Evolutionary conservation across 331 rosid genomes (phyloP), one percentile per base, ranked within the genome.

Genomic region (Telfairia occidentalis): DNA sequence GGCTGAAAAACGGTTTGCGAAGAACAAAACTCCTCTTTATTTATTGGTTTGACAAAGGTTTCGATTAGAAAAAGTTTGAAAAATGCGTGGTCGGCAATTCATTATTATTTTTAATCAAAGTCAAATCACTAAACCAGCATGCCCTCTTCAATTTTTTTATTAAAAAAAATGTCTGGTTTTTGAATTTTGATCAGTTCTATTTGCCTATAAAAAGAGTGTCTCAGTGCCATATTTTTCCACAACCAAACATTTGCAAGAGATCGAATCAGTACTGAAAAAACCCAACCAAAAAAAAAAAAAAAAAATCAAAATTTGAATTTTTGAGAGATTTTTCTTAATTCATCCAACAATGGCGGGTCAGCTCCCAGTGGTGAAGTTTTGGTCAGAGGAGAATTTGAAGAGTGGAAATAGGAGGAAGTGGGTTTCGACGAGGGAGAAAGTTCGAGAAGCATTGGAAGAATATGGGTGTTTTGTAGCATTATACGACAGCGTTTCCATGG

Each of bases 391-490:
- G 10, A 80, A 74, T 28, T 77, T 85, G 83, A 77, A 77, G 45
- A 83, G 78, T 0, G 82, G 86, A 3, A 66, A n/a, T n/a, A n/a
- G 82, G 18, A 42, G 34, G 38, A 38, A 9, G 0, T 87, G 88
- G 88, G 32, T 2, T 29, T 71, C 75, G 3, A 48, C 83, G 34
- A 75, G 83, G 73, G 49, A 83, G 24, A 52, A 75, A 26, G 77
- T 81, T 2, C 74, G 81, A 5, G 43, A 43, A 50, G 90, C 87
- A 5, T 78, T 88, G 12, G 89, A 84, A 55, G 84, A 83, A 13
- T 77, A 79, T 50, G 89, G 87, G 7, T 84, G 86, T 19, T 88
- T 86, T 11, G 85, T 75, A 35, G 92, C 82, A 0, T 0, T 63
- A 24, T 83, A 49, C 66, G 81, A 86, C 32, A 63, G 60, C 49